Evolutionary conservation across 108 stramenopile species (phyloP).

Genomic region (Skeletonema marinoi): DNA sequence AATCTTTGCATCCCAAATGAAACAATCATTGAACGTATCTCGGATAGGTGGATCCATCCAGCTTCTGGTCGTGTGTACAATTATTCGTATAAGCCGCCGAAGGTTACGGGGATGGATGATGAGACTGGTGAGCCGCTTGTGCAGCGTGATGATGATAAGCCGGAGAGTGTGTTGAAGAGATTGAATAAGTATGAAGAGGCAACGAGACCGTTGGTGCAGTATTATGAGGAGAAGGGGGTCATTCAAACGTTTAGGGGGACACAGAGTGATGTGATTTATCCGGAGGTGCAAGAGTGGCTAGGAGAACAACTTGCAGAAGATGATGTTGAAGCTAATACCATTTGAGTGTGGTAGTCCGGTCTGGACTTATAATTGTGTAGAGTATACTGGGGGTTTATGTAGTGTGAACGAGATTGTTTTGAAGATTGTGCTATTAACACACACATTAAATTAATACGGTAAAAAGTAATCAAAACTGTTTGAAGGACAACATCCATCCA

Average conservation of each 20-base stretch:
- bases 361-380: not conserved
- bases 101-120: slow-evolving; percentile 85
- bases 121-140: slow-evolving; percentile 93
- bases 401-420: not conserved
- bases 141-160: slow-evolving; percentile 97
- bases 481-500: no score
- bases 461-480: not conserved
- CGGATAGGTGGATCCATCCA: slow-evolving; percentile 96
- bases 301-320: slow-evolving; percentile 48
- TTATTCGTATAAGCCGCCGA: slow-evolving; percentile 96
- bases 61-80: slow-evolving; percentile 93
- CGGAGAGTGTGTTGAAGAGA: slow-evolving; percentile 82
- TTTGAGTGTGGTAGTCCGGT: slow-evolving; percentile 2
- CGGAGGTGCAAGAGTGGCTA: slow-evolving; percentile 81
- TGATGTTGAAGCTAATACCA: slow-evolving; percentile 10
- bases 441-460: not conserved
- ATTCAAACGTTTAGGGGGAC: slow-evolving; percentile 89
- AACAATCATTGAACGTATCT: slow-evolving; percentile 92
- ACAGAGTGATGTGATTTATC: slow-evolving; percentile 94
- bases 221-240: slow-evolving; percentile 84
- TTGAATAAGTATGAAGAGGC: slow-evolving; percentile 89
- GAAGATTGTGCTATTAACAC: not conserved
- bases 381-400: not conserved
- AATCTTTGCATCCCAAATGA: slow-evolving; percentile 94
- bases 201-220: slow-evolving; percentile 87